phyloP scores from a whole-genome alignment of 306 rosid species.

The Rosa lucieae region DNA sequence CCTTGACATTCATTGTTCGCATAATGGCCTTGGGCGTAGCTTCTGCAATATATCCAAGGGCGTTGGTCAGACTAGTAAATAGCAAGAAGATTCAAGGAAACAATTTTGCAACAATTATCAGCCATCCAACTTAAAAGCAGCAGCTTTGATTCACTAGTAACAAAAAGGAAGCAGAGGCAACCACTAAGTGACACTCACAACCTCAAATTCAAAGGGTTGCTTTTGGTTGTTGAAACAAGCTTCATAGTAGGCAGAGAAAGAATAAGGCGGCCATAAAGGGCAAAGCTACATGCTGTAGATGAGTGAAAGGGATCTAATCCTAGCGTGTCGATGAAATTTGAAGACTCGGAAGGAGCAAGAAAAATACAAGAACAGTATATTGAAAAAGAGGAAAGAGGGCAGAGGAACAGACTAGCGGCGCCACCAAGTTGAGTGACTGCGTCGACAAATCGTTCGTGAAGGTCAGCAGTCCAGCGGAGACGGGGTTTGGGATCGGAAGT shows the following conservation, averaged over 20 bases:
- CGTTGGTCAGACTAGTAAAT: constrained; percentile 35
- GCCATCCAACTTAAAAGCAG: neutral
- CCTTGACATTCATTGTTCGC: constrained; percentile 99
- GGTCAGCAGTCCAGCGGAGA: constrained; percentile 98
- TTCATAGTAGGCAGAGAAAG: neutral
- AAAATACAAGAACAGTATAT: neutral
- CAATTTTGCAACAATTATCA: neutral
- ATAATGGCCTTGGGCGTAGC: constrained; percentile 98
- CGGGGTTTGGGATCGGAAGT: constrained; percentile 99
- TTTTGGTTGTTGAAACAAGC: too few relatives aligned
- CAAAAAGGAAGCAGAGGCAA: neutral
- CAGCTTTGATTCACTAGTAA: neutral
- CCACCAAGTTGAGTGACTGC: constrained; percentile 98
- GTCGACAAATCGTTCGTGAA: constrained; percentile 91
- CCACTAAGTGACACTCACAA: too few relatives aligned
- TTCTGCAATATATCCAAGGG: constrained; percentile 62
- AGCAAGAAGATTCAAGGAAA: constrained; percentile 9
- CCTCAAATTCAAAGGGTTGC: neutral
- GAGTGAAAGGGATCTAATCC: neutral
- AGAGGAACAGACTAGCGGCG: constrained; percentile 50
- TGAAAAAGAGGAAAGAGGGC: neutral
- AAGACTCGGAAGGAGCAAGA: too few relatives aligned
- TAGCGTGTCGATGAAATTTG: neutral
- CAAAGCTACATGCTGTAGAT: neutral
- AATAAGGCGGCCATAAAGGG: neutral